phyloP scores from a whole-genome alignment of 345 rosid genomes.

The Mercurialis annua region DNA sequence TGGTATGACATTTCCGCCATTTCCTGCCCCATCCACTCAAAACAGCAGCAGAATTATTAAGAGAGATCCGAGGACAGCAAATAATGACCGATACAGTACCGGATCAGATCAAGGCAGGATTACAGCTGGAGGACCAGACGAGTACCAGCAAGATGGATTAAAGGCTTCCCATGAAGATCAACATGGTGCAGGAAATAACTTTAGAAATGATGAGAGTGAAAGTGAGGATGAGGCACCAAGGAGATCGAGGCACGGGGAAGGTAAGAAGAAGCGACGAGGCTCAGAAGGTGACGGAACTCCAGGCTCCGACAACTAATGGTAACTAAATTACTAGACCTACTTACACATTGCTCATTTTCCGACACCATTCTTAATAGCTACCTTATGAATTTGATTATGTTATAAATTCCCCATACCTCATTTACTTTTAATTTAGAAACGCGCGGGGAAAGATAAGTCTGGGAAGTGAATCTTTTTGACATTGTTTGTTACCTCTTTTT shows the following conservation, averaged over 20 bases:
- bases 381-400: background rate
- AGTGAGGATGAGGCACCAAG: conserved; percentile 96
- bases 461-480: background rate
- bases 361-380: background rate
- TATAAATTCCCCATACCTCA: background rate
- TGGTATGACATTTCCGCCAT: conserved; percentile 49
- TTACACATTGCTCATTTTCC: background rate
- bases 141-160: conserved; percentile 40
- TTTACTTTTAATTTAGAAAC: background rate
- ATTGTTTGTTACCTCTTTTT: background rate
- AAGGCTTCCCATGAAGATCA: conserved; percentile 47
- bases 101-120: conserved; percentile 55
- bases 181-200: conserved; percentile 43
- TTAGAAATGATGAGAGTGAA: conserved; percentile 72
- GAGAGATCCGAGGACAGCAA: conserved; percentile 48
- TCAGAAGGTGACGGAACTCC: conserved; percentile 20
- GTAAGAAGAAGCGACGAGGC: conserved; percentile 46
- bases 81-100: conserved; percentile 34
- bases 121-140: conserved; percentile 36
- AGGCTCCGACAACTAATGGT: conserved; percentile 16
- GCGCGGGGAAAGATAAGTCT: background rate
- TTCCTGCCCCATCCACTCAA: conserved; percentile 42
- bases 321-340: background rate
- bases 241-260: conserved; percentile 94
- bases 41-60: conserved; percentile 40